Conservation (phyloP, 2,329 filamentous ascomycete species). For the Pestalotiopsis sp. region DNA sequence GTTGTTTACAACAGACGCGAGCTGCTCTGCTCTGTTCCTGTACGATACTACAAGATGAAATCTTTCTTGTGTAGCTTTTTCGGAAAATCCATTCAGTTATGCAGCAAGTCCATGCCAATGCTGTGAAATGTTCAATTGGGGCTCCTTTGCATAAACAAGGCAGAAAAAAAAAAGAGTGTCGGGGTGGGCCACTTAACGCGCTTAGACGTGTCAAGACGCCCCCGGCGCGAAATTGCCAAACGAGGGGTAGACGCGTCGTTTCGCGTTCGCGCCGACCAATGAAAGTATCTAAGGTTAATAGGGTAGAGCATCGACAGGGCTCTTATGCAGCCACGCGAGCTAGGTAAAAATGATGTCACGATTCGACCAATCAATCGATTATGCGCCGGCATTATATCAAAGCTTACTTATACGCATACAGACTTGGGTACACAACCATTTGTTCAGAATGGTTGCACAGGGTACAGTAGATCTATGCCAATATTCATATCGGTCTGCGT, state of each 20-base stretch:
- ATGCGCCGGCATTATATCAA: too few relatives aligned
- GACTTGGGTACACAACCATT: too few relatives aligned
- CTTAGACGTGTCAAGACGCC: background rate
- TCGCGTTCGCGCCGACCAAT: constrained; percentile 9
- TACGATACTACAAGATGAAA: background rate
- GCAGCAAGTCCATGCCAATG: background rate
- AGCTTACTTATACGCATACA: too few relatives aligned
- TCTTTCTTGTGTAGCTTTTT: background rate
- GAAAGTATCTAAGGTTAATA: background rate
- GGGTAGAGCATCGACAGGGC: background rate
- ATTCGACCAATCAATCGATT: background rate
- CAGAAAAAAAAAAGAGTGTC: constrained; percentile 2
- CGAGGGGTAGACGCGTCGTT: constrained; percentile 5
- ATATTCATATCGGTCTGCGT: too few relatives aligned
- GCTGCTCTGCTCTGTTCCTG: background rate
- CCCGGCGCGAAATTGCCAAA: background rate
- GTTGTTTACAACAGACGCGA: background rate
- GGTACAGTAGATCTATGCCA: too few relatives aligned
- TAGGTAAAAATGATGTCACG: constrained; percentile 7
- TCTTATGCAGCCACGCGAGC: background rate
- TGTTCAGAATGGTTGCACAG: too few relatives aligned
- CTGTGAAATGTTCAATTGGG: background rate
- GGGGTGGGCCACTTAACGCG: constrained; percentile 12
- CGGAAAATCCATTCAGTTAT: background rate
- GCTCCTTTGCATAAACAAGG: background rate